Evolutionary conservation across 2,329 filamentous ascomycete species (phyloP), one percentile per base, ranked within the genome.

Genomic region (Hypomyces perniciosus): DNA sequence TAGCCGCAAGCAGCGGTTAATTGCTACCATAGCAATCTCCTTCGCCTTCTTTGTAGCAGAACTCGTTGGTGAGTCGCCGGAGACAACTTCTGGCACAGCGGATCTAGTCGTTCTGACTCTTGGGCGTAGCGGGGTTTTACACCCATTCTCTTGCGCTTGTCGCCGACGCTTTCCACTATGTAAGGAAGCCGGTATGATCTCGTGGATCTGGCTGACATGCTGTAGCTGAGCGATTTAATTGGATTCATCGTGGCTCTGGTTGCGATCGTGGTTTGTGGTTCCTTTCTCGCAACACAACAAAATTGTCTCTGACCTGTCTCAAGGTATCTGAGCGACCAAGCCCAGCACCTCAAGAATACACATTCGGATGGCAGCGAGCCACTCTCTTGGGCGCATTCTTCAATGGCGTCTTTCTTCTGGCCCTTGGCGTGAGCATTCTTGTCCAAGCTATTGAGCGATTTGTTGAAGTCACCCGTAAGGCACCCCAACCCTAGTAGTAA

Each of bases 101-200:
- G 26, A 43, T 38, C 8, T 40, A 20, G 6, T 27, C 10, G 27
- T n/a, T 37, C 51, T 54, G 29, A 56, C 38, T 20, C 29, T 41
- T 38, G 31, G 6, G 41, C 44, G 10, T 54, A 80, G 80, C 85
- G 53, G 84, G 84, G 2, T 85, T 88, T 59, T 82, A 81, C 54
- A 90, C 87, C 1, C 74, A 75, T 47, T 90, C 86, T 1, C 72
- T 91, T 8, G 85, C 85, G 1, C 72, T 91, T 2, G 72, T 90
- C 28, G 86, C 87, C 29, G 87, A 91, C 72, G 85, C 88, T 1
- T 90, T 90, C 59, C 87, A 90, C 63, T 88, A 89, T 62, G 84
- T 86, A 69, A 44, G 47, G 7, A 35, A 39, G 7, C 8, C 8
- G 3, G 27, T 28, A n/a, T 27, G 27, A 28, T 27, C 27, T 7